phyloP scores from a whole-genome alignment of 768 basidiomycete species.

The Gloeophyllum trabeum region DNA sequence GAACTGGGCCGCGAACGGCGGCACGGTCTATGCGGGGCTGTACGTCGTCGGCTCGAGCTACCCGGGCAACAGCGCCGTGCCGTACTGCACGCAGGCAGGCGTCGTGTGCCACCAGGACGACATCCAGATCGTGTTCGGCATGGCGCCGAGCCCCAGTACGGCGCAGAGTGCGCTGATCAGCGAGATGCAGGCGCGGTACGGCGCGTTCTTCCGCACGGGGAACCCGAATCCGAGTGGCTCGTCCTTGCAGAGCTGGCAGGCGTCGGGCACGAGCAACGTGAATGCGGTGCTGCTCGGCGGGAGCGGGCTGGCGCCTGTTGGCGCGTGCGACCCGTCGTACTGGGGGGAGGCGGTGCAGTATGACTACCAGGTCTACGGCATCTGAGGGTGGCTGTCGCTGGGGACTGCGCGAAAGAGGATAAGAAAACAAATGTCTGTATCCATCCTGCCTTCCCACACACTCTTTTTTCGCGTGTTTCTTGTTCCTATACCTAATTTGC shows the following conservation, averaged over 20 bases:
- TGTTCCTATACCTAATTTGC: too few relatives aligned
- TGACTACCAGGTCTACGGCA: constrained; percentile 57
- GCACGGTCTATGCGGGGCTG: constrained; percentile 54
- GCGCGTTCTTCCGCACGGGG: constrained; percentile 49
- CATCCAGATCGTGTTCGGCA: constrained; percentile 64
- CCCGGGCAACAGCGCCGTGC: constrained; percentile 44
- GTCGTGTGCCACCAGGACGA: constrained; percentile 76
- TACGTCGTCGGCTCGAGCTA: constrained; percentile 63
- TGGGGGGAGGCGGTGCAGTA: constrained; percentile 57
- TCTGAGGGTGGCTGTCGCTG: too few relatives aligned
- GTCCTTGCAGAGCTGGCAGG: constrained; percentile 35
- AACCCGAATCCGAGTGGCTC: constrained; percentile 47
- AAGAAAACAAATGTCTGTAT: too few relatives aligned
- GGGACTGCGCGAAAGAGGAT: too few relatives aligned
- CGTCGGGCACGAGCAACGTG: constrained; percentile 38
- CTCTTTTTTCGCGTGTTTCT: too few relatives aligned
- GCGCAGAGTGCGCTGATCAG: constrained; percentile 45
- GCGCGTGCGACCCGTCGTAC: constrained; percentile 53
- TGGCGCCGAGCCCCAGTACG: constrained; percentile 38
- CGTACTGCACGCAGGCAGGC: constrained; percentile 45
- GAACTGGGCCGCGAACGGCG: constrained; percentile 54
- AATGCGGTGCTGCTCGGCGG: constrained; percentile 55
- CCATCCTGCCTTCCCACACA: too few relatives aligned
- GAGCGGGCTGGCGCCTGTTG: constrained; percentile 34
- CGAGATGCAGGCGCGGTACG: constrained; percentile 65